Evolutionary conservation across 2,329 filamentous ascomycete species (phyloP), one percentile per base, ranked within the genome.

Genomic region (Orbilia blumenaviensis): DNA sequence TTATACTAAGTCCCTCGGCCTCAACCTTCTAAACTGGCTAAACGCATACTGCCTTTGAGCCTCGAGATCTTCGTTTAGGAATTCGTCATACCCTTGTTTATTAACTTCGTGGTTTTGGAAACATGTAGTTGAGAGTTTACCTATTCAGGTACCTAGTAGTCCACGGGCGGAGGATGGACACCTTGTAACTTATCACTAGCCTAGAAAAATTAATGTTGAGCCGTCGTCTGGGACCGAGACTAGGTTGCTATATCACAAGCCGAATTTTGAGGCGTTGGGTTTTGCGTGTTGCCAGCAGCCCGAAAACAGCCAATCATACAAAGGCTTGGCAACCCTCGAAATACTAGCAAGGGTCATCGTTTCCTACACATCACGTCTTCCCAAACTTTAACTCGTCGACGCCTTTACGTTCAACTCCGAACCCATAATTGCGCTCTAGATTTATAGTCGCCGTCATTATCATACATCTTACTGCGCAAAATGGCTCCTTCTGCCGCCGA

Each of bases 401-500:
- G 3, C 18, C 52, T 36, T 18, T 10, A n/a, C 52, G 38, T 25
- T 18, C 12, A 36, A 36, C 48, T 32, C 38, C 32, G 25, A 36
- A 18, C 38, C 32, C 32, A 56, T 32, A 38, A 38, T 38, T 56
- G 32, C 18, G 32, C 32, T n/a, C 10, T 32, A 9, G 38, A 54
- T 14, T 10, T 18, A 21, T 18, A 23, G 52, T 16, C 32, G 18
- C 52, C 29, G 52, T 36, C 18, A 9, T n/a, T 16, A 23, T n/a
- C 9, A 38, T 38, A 36, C 32, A 9, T 9, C 3, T 25, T 25
- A 56, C 32, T 9, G 8, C 3, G 1, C 32, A 38, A 25, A 25
- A 77, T 77, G 72, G 72, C 72, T 29, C 72, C 72, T 41, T 48
- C 56, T 9, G 72, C 66, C 6, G 50, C 66, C 16, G 72, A 77